Base-by-base conservation (phyloP, 2,329 filamentous ascomycete species). In the Fusarium sacchari region DNA sequence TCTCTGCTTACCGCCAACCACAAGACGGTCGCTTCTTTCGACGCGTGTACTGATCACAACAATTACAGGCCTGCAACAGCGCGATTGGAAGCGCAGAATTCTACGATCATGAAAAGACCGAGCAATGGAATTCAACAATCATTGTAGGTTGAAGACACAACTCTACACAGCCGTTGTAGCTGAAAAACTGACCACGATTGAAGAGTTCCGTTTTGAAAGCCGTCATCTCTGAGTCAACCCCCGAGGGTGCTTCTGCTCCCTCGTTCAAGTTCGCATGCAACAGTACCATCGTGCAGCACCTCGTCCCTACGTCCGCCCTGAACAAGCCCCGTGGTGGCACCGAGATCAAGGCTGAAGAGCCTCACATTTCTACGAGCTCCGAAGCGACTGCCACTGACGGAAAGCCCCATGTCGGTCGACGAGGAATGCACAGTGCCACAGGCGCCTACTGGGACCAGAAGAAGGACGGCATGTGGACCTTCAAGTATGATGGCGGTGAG, bases 281-380 rank as follows among this genome's bases (percentile, higher is more conserved):
- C 88, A 97, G 94, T 87, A 98, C 96, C 75, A 98, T 98, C 81
- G 97, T 98, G 77, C 96, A 99, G 86, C 96, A 98, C 86, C 87
- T 96, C 39, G 90, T 92, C 26, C 89, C 92, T 61, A 92, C 90
- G 18, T 89, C 90, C 36, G 85, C 89, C 63, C 85, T 91, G 57
- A 92, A 90, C 84, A 90, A 90, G 83, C 81, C 89, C 70, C 86
- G 86, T 75, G 81, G 82, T 64, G 85, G 88, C 71, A 86, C 84
- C 76, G 83, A 87, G 78, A 81, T 81, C 71, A 83, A 84, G 70
- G 79, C 82, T 50, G 85, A 87, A 70, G 83, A 88, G 76, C 85
- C 88, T n/a, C 84, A 85, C 74, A 84, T 89, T 73, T 87, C 88
- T 60, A 88, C 87, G 58, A 88, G 88, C 80, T 86, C 87, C 72